Conservation (phyloP, 2,329 filamentous ascomycete species). For the Diaporthe citrichinensis region DNA sequence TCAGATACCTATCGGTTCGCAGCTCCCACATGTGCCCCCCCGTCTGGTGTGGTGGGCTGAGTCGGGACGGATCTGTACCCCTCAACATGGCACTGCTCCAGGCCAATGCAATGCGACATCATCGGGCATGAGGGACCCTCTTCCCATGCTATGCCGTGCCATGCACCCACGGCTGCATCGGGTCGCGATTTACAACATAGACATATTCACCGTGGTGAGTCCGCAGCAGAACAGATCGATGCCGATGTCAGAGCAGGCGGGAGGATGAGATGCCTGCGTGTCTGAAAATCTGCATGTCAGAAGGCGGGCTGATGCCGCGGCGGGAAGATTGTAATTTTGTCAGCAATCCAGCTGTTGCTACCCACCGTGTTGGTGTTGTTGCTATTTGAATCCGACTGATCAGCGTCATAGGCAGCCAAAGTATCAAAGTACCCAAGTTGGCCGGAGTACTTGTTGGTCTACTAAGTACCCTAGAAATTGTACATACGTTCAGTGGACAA, state of each 20-base stretch:
- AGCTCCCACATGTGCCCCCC: neutral
- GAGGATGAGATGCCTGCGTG: conserved; percentile 1
- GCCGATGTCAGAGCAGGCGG: neutral
- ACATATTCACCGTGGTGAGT: neutral
- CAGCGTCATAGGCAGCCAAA: neutral
- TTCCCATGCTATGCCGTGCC: neutral
- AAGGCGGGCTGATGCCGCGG: conserved; percentile 14
- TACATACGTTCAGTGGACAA: neutral
- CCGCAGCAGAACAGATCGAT: neutral
- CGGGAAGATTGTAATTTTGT: conserved; percentile 7
- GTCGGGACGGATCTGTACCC: conserved; percentile 27
- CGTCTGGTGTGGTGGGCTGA: conserved; percentile 23
- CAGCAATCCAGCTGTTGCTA: conserved; percentile 29
- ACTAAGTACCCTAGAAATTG: neutral
- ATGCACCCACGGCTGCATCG: neutral
- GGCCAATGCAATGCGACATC: conserved; percentile 37
- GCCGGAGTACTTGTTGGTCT: neutral
- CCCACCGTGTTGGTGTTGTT: neutral
- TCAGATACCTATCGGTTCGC: conserved; percentile 9
- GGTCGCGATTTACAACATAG: conserved; percentile 7
- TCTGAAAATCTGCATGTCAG: conserved; percentile 21
- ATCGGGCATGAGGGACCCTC: conserved; percentile 25
- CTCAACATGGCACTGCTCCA: conserved; percentile 8
- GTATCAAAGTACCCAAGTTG: neutral
- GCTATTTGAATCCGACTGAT: conserved; percentile 26